phyloP scores from a whole-genome alignment of 2,329 filamentous ascomycete genomes.

The Anisogramma anomala region DNA sequence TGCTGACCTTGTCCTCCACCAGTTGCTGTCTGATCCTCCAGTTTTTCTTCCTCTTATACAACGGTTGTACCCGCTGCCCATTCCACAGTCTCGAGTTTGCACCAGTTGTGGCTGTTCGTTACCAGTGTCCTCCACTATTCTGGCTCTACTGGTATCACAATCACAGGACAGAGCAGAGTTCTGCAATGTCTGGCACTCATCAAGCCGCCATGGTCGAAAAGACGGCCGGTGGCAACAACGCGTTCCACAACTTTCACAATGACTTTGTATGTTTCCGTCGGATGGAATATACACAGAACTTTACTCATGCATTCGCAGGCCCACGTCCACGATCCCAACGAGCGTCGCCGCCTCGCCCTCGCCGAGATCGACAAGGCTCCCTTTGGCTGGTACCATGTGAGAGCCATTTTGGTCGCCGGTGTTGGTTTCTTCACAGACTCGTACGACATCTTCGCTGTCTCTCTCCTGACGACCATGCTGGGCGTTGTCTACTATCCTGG shows the following conservation, averaged over 20 bases:
- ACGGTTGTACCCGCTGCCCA: not conserved
- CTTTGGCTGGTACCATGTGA: slow-evolving; percentile 76
- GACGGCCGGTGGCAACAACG: slow-evolving; percentile 55
- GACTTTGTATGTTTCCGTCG: slow-evolving; percentile 35
- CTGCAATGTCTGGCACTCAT: slow-evolving; percentile 16
- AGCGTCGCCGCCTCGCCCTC: slow-evolving; percentile 66
- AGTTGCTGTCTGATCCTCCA: not conserved
- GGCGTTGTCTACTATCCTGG: slow-evolving; percentile 64
- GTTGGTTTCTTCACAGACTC: slow-evolving; percentile 85
- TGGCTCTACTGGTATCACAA: no score
- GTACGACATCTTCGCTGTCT: slow-evolving; percentile 63
- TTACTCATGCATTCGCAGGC: slow-evolving; percentile 14
- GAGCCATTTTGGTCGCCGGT: slow-evolving; percentile 65
- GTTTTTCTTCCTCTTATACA: no score
- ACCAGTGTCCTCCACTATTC: not conserved
- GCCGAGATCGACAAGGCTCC: slow-evolving; percentile 72
- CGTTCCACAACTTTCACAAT: slow-evolving; percentile 69
- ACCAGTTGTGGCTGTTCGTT: not conserved
- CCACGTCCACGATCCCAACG: slow-evolving; percentile 58
- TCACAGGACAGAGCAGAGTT: no score
- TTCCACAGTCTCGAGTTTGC: not conserved
- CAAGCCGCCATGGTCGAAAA: slow-evolving; percentile 21
- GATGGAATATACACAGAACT: not conserved
- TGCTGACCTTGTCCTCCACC: slow-evolving; percentile 3
- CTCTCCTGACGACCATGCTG: slow-evolving; percentile 61